Base-by-base conservation (phyloP, 768 basidiomycete species). In the Podaxis sp. region DNA sequence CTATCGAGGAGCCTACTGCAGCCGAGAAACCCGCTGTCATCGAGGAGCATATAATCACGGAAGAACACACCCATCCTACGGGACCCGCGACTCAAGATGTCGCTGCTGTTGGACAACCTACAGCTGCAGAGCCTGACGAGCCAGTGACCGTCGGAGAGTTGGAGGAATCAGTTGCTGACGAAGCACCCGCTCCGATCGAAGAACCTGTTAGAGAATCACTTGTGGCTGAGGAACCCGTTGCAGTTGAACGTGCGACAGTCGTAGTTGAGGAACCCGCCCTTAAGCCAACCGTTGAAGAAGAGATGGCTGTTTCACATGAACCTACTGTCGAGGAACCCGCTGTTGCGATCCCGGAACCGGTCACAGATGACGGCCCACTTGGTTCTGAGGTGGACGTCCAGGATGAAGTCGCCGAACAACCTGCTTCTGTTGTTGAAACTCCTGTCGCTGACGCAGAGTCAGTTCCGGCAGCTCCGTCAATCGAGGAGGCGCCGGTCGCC, bases 191-290 rank as follows among this genome's bases (percentile, higher is more conserved):
- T 57, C 49, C 50, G 29, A 40, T 66, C 25, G 53, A 54, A 40
- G 38, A 43, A 33, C 49, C 54, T 13, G 63, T 64, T 57, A 58
- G 41, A 24, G 57, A 57, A 25, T 62, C 64, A n/a, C 19, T 57
- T 7, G 62, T 55, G 17, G 64, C 11, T 25, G 59, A 40, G 36
- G 24, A 22, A 29, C 33, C 37, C 5, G 22, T 22, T 29, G 53
- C 53, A 17, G 27, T 63, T 55, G 55, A 49, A 8, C 58, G 55
- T 25, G 22, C 37, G 15, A 12, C 38, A 4, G 22, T 11, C 7
- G 38, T 13, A 17, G 55, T 36, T 12, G 57, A 49, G 15, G 47
- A 49, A 19, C 47, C 24, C 9, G 13, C 47, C 3, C n/a, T n/a
- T n/a, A n/a, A 36, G 17, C 53, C 36, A 12, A 17, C 15, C 3